These are phyloP conservation scores for Suillus spraguei DNA, from an alignment of 768 basidiomycete genomes.

Conservation along the genomic window DNA sequence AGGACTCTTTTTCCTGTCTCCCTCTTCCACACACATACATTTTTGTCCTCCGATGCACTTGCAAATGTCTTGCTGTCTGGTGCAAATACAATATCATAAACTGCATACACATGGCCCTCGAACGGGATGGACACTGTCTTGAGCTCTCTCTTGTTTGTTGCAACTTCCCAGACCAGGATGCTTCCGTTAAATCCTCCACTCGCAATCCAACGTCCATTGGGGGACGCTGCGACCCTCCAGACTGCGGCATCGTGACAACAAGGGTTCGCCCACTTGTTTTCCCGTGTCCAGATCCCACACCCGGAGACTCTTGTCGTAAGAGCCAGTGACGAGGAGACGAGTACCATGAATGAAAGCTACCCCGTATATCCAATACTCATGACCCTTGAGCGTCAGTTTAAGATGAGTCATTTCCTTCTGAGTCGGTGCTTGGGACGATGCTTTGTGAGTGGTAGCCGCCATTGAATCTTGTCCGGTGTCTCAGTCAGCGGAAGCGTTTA, in stretches of 20 bases:
- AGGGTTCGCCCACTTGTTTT: constrained; percentile 16
- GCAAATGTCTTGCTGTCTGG: background rate
- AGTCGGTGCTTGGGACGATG: background rate
- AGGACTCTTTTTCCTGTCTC: background rate
- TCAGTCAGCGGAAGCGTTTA: no score
- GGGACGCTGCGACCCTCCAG: constrained; percentile 38
- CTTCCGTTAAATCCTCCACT: constrained; percentile 15
- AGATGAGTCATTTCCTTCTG: background rate
- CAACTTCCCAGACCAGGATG: background rate
- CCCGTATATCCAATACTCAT: background rate
- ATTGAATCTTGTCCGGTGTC: no score
- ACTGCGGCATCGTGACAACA: constrained; percentile 17
- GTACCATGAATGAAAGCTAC: background rate
- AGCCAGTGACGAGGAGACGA: background rate
- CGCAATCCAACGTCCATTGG: constrained; percentile 17
- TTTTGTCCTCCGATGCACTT: background rate
- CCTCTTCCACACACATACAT: constrained; percentile 1
- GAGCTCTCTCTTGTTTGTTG: background rate
- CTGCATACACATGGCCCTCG: background rate
- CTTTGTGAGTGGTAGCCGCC: no score
- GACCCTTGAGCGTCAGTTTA: background rate
- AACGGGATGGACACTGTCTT: background rate
- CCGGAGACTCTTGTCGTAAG: background rate
- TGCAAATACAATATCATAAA: background rate
- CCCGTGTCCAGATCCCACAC: constrained; percentile 24